Evolutionary conservation across 352 stramenopile genomes (phyloP), one percentile per base, ranked within the genome.

Genomic region (Phytopythium delawarense): DNA sequence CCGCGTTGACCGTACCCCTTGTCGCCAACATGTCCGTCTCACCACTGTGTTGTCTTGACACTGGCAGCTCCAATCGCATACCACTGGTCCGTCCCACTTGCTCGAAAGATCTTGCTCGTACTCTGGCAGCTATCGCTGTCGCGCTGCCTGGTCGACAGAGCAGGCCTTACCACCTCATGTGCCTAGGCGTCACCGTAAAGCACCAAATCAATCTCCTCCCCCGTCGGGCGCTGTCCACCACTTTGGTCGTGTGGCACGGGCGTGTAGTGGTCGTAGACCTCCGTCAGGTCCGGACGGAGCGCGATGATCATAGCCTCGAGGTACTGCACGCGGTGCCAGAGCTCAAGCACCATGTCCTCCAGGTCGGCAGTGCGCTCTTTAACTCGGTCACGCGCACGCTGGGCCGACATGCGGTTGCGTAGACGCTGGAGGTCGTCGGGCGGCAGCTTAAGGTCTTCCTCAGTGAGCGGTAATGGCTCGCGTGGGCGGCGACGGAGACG

Each of bases 341-440:
- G 73, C 65, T 84, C 75, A 4, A 73, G 78, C 16, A 88, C 71
- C 64, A 80, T 76, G 15, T 73, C 74, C 32, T 89, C 75, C 16
- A 91, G 68, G 32, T 87, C 76, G 13, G 77, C 65, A 5, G 83
- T 73, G 48, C 84, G 75, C 48, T 84, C 76, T 50, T 88, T 81
- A 25, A 79, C 81, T 9, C 81, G 79, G 52, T 87, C 78, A 13
- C 81, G 77, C 18, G 81, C 77, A 3, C 81, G 71, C 5, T 80
- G 73, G 12, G 79, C 79, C 1, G 81, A 81, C 54, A 91, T 74
- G 16, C 79, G 79, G 74, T 87, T 91, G 67, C 88, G 88, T 45
- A 85, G 75, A 52, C 82, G 82, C 37, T 81, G 72, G 35, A 89
- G 67, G 49, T 91, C 75, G 32, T 76, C 69, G 2, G 75, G 67